A percentile compares a stretch with the other conserved stretches of the same genome.
These are phyloP conservation scores for Endogone sp. DNA, from an alignment of 192 early-diverging fungal genomes.

Conservation along the genomic window DNA sequence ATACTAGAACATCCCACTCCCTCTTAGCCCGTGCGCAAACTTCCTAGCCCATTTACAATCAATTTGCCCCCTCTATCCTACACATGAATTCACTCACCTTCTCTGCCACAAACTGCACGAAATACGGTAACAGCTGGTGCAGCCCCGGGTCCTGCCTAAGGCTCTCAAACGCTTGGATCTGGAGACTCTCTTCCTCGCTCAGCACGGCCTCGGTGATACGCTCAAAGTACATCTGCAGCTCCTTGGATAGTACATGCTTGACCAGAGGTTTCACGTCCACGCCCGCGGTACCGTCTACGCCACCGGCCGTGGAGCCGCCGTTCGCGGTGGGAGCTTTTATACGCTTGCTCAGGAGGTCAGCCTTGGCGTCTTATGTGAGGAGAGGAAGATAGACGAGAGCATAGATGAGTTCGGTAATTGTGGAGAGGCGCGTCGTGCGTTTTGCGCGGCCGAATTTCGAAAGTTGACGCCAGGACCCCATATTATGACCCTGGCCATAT, in stretches of 20 bases:
- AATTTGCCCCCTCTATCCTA: too few species aligned
- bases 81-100: slow-evolving; percentile 55
- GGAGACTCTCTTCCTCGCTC: slow-evolving; percentile 61
- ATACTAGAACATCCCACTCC: too few species aligned
- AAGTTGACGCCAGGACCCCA: too few species aligned
- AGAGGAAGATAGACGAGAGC: not conserved
- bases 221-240: slow-evolving; percentile 93
- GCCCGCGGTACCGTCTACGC: not conserved
- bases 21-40: too few species aligned
- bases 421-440: too few species aligned
- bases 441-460: too few species aligned
- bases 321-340: slow-evolving; percentile 26
- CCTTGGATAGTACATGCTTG: slow-evolving; percentile 88
- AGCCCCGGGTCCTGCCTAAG: slow-evolving; percentile 88
- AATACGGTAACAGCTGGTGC: slow-evolving; percentile 92
- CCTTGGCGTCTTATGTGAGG: slow-evolving; percentile 37
- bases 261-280: slow-evolving; percentile 70
- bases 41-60: too few species aligned
- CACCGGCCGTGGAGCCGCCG: slow-evolving; percentile 22
- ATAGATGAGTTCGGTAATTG: too few species aligned
- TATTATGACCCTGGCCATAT: too few species aligned
- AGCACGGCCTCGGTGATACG: slow-evolving; percentile 79
- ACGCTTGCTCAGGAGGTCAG: slow-evolving; percentile 44
- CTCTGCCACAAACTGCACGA: slow-evolving; percentile 88
- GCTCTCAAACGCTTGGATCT: slow-evolving; percentile 75